phyloP scores from a whole-genome alignment of 2,329 filamentous ascomycete species.

The Diaporthe sp. region DNA sequence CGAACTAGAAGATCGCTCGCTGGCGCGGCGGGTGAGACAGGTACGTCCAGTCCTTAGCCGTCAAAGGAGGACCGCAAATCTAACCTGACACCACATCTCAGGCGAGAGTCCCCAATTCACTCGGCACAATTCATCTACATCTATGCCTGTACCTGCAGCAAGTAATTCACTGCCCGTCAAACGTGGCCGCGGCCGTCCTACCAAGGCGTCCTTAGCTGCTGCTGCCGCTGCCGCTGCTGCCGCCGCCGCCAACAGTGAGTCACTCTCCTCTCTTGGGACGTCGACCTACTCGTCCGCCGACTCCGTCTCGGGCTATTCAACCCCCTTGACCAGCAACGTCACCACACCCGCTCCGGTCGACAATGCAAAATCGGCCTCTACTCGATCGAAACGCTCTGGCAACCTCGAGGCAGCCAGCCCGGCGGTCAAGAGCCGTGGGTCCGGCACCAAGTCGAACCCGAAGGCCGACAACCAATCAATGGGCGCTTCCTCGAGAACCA shows the following conservation, averaged over 20 bases:
- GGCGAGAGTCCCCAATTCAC: constrained; percentile 11
- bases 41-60: constrained; percentile 9
- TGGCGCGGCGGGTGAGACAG: constrained; percentile 14
- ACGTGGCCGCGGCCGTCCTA: constrained; percentile 49
- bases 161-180: constrained; percentile 42
- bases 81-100: constrained; percentile 27
- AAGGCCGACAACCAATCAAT: constrained; percentile 44
- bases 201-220: constrained; percentile 43
- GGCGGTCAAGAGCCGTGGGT: constrained; percentile 38
- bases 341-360: constrained; percentile 54
- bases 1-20: constrained; percentile 36
- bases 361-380: constrained; percentile 35
- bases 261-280: constrained; percentile 54
- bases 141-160: constrained; percentile 10
- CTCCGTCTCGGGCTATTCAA: constrained; percentile 53
- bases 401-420: constrained; percentile 55
- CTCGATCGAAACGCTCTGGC: constrained; percentile 43
- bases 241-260: constrained; percentile 47
- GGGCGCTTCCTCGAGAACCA: constrained; percentile 55
- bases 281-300: constrained; percentile 52
- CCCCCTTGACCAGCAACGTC: constrained; percentile 59
- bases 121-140: neutral
- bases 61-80: neutral
- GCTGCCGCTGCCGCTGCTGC: constrained; percentile 29
- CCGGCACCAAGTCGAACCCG: constrained; percentile 61